Base-by-base conservation (phyloP, 2,329 filamentous ascomycete species). In the Simplicillium aogashimaense region DNA sequence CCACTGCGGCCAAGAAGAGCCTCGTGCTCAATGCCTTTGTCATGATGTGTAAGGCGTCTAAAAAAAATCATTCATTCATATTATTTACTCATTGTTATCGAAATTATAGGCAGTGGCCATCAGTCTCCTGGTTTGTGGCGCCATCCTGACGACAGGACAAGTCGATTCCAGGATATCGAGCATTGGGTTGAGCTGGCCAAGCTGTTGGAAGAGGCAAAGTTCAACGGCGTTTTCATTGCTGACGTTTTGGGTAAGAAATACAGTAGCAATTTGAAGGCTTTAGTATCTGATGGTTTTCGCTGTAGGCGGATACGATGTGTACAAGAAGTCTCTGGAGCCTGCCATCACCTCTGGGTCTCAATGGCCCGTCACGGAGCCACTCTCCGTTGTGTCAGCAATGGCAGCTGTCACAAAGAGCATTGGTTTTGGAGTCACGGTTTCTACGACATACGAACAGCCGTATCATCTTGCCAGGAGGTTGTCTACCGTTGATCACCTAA, bases 401-500 rank as follows among this genome's bases (percentile, higher is more conserved):
- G 81, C 81, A 2, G 79, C 81, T 1, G 81, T 66, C 0, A 85
- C 82, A 0, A 70, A 78, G 50, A 81, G 67, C 44, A 72, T 86
- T 20, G 78, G 74, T 0, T 85, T 86, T 46, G 81, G 81, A 0
- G 77, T 85, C 5, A 86, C 81, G 0, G 74, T 80, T 2, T 75
- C 76, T 2, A 83, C 81, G 2, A 83, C 79, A 0, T 86, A 85
- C 44, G 81, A 86, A 51, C 74, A 79, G 50, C 81, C 81, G 0
- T 86, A 82, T 51, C 76, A 83, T 48, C 62, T 86, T 16, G 81
- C 81, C 0, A 61, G 81, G 29, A 63, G 80, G 10, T 54, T 85
- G 15, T 79, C 75, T 0, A 85, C 81, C 0, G 65, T 83, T 0
- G 81, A 86, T 50, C 81, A 86, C 53, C 60, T 86, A 3, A 79